Conservation (phyloP, 2,329 filamentous ascomycete species). For the Fusarium incarnatum region DNA sequence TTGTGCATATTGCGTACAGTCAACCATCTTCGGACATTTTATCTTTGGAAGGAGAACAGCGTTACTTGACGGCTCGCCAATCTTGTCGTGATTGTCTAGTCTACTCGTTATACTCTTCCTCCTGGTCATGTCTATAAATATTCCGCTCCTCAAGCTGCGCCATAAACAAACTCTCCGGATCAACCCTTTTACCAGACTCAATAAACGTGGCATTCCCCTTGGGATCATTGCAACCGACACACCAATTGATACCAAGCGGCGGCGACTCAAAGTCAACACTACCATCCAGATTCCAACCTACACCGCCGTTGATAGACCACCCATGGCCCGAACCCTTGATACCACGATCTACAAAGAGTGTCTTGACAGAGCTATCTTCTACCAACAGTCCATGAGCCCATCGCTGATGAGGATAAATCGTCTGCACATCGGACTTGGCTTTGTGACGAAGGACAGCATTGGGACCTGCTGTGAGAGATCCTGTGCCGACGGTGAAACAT, state of each 20-base stretch:
- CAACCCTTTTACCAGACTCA: background rate
- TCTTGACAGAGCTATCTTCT: slow-evolving; percentile 19
- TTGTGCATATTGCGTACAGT: no score
- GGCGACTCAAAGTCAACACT: slow-evolving; percentile 25
- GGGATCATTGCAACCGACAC: slow-evolving; percentile 16
- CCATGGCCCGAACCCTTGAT: slow-evolving; percentile 37
- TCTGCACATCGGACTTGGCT: slow-evolving; percentile 23
- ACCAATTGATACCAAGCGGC: slow-evolving; percentile 42
- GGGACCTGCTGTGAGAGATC: slow-evolving; percentile 27
- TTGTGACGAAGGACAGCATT: slow-evolving; percentile 37
- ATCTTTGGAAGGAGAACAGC: no score
- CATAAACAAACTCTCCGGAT: slow-evolving; percentile 32
- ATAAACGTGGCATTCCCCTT: slow-evolving; percentile 31
- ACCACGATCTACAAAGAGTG: slow-evolving; percentile 22
- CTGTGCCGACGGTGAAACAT: slow-evolving; percentile 34
- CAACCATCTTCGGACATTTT: no score
- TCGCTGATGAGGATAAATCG: slow-evolving; percentile 40
- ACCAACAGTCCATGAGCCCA: slow-evolving; percentile 42
- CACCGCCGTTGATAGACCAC: slow-evolving; percentile 42
- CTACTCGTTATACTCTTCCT: background rate
- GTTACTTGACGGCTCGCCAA: no score
- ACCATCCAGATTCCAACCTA: slow-evolving; percentile 37
- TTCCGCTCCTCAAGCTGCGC: slow-evolving; percentile 22
- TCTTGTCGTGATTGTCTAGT: background rate
- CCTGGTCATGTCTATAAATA: background rate